phyloP scores from a whole-genome alignment of 2,329 filamentous ascomycete genomes.

The Fusarium sororula region DNA sequence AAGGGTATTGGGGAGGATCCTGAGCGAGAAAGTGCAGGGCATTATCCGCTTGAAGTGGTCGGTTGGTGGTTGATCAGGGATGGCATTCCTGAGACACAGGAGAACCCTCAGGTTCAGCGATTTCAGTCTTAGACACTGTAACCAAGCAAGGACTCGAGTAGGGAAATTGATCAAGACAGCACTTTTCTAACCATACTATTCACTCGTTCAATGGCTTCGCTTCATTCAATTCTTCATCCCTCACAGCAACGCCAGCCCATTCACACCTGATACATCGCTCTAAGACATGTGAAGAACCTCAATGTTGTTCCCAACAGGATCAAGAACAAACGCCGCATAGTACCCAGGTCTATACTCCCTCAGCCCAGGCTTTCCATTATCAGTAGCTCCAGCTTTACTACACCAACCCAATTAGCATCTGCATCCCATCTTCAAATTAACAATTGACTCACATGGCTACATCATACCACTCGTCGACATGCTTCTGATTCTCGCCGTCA shows the following conservation, averaged over 20 bases:
- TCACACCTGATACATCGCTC: background rate
- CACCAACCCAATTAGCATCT: background rate
- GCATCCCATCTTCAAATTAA: rapidly evolving
- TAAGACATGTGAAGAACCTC: slow-evolving; percentile 51
- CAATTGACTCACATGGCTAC: slow-evolving; percentile 35
- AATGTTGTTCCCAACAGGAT: slow-evolving; percentile 63
- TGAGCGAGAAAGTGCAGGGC: background rate
- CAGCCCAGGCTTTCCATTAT: slow-evolving; percentile 60
- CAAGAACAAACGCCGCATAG: slow-evolving; percentile 61
- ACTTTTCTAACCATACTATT: background rate
- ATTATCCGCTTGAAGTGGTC: background rate
- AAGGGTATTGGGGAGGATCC: slow-evolving; percentile 7
- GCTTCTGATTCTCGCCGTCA: slow-evolving; percentile 17
- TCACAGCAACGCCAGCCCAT: background rate
- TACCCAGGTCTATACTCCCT: slow-evolving; percentile 56
- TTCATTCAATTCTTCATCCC: background rate
- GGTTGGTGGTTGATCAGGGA: slow-evolving; percentile 4
- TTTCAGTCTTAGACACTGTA: background rate
- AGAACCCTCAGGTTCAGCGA: slow-evolving; percentile 1
- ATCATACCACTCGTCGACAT: slow-evolving; percentile 40
- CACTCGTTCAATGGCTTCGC: background rate
- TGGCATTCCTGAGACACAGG: slow-evolving; percentile 4
- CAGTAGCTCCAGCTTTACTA: slow-evolving; percentile 54
- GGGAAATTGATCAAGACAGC: background rate
- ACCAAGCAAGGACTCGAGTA: background rate